These are phyloP conservation scores for Chamaenerion angustifolium DNA, from an alignment of 345 rosid species.

Conservation along the genomic window DNA sequence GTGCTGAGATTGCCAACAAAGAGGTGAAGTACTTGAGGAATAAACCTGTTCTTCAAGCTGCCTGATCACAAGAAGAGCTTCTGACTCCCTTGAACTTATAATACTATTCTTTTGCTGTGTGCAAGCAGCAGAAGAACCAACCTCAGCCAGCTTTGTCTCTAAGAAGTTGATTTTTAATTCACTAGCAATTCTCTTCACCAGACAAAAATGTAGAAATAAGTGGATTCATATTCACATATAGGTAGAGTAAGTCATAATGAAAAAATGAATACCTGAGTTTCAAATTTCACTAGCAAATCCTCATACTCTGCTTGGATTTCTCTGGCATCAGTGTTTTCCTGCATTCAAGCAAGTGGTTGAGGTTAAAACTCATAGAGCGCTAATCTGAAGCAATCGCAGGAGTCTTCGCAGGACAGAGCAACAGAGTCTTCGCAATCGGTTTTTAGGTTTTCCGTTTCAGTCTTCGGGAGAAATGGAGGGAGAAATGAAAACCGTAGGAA, in stretches of 20 bases:
- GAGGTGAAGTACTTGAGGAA: slow-evolving; percentile 2
- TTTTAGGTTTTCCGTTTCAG: too few species aligned
- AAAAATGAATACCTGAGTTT: slow-evolving; percentile 40
- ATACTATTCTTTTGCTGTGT: slow-evolving; percentile 16
- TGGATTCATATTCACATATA: not conserved
- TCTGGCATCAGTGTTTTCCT: slow-evolving; percentile 39
- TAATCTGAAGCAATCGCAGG: slow-evolving; percentile 9
- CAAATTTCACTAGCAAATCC: slow-evolving; percentile 45
- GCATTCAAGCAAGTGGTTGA: slow-evolving; percentile 18
- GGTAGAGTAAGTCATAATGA: slow-evolving; percentile 4
- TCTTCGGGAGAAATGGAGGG: too few species aligned
- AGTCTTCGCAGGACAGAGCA: too few species aligned
- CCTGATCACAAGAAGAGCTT: slow-evolving; percentile 54
- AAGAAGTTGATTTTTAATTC: slow-evolving; percentile 56
- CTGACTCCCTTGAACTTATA: slow-evolving; percentile 38
- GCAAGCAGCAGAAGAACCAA: too few species aligned
- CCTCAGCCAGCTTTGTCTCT: slow-evolving; percentile 36
- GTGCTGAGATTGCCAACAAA: not conserved
- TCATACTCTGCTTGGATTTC: slow-evolving; percentile 51
- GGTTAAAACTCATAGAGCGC: slow-evolving; percentile 8
- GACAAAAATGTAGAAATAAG: slow-evolving; percentile 3
- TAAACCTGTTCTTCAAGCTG: slow-evolving; percentile 86
- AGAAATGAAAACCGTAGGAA: too few species aligned
- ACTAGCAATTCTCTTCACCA: slow-evolving; percentile 40
- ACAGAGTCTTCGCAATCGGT: too few species aligned